These are phyloP conservation scores for Pichia paraexigua DNA, from an alignment of 805 yeast genomes.

Conservation along the genomic window DNA sequence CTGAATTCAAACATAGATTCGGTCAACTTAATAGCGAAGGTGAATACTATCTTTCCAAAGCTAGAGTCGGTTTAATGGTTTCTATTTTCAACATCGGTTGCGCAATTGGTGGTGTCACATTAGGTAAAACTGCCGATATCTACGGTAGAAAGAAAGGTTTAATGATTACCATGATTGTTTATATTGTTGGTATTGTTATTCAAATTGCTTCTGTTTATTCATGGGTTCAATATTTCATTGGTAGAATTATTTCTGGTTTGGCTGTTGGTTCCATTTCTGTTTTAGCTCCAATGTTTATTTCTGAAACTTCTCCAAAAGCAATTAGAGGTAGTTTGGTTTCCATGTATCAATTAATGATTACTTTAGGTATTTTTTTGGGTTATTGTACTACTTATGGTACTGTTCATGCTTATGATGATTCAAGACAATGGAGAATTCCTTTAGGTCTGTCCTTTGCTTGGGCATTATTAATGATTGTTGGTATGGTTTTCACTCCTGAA, in stretches of 20 bases:
- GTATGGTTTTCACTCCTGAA: constrained; percentile 58
- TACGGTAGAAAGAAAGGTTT: constrained; percentile 55
- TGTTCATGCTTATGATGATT: constrained; percentile 37
- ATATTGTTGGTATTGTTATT: constrained; percentile 52
- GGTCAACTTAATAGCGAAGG: constrained; percentile 40
- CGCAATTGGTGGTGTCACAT: constrained; percentile 60
- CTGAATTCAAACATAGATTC: constrained; percentile 45
- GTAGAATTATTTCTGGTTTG: constrained; percentile 50
- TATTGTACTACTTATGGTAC: constrained; percentile 63
- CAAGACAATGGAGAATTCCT: constrained; percentile 64
- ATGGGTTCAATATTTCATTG: constrained; percentile 61
- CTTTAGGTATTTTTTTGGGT: constrained; percentile 65
- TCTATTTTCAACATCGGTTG: constrained; percentile 67
- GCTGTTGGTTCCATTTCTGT: constrained; percentile 51
- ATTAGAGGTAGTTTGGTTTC: constrained; percentile 67
- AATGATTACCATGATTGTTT: constrained; percentile 44
- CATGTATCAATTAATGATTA: constrained; percentile 61
- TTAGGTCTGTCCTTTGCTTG: constrained; percentile 43
- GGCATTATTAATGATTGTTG: constrained; percentile 42
- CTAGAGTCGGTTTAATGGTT: constrained; percentile 54
- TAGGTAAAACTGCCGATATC: constrained; percentile 50
- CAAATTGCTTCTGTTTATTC: constrained; percentile 46
- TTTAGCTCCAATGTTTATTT: constrained; percentile 49
- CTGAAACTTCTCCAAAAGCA: constrained; percentile 63
- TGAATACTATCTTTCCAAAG: constrained; percentile 37